Evolutionary conservation across 108 stramenopile species (phyloP), one percentile per base, ranked within the genome.

Genomic region (Chaetoceros tenuissimus): DNA sequence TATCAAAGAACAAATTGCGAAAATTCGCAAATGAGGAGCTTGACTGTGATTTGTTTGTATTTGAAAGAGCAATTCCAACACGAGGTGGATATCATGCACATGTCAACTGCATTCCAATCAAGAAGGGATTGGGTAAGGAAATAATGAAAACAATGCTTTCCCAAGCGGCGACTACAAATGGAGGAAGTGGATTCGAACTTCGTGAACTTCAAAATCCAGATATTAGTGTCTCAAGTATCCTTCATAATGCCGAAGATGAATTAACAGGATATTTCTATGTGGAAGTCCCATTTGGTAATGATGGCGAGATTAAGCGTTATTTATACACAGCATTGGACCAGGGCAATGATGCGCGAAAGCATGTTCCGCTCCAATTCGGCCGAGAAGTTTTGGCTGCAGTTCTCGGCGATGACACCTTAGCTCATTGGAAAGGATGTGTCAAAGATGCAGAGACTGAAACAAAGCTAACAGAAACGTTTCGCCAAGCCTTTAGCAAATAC

Each of bases 41-140:
- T 63, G 68, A 85, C 48, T 80, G 69, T 60, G 81, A 89, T 34
- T 51, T 93, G 43, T 84, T 93, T 62, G 78, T 93, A 46, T 93
- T 88, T 72, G 92, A 93, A 64, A 81, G 92, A 28, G 80, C 79
- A 54, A 89, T 93, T 47, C 77, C 76, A 73, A 93, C 92, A 26
- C 80, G 71, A 55, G 87, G 87, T 45, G 92, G 92, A 44, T 93
- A 93, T 52, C 92, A 93, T 62, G 78, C 80, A 3, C 92, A 93
- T 60, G 78, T 88, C 8, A 85, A 88, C 43, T 93, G 87, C 63
- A 75, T 93, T 29, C 87, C 86, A 0, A 66, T 93, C 24, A 69
- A 80, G 25, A 48, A 61, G 21, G 67, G 64, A 8, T 60, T 62
- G 13, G 78, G 68, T 28, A 68, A 59, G 8, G 34, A 59, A 21